Conservation (phyloP, 176 grass and related monocot species). For the Tillandsia fasciculata region DNA sequence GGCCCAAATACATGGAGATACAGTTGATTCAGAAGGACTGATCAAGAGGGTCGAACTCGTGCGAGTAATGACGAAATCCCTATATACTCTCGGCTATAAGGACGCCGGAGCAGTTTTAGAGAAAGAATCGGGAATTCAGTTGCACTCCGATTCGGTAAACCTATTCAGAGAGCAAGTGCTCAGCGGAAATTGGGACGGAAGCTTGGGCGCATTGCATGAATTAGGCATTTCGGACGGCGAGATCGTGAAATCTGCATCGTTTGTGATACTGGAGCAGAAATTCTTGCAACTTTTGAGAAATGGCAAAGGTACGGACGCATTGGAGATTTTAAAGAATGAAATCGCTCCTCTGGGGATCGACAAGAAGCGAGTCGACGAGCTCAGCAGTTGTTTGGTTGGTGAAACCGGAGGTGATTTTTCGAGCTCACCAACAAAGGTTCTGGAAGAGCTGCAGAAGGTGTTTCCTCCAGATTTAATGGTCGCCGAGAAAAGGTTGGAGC, state of each 20-base stretch:
- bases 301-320: slow-evolving; percentile 50
- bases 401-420: too few relatives aligned
- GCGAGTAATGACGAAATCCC: slow-evolving; percentile 75
- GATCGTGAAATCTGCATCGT: slow-evolving; percentile 47
- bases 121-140: slow-evolving; percentile 85
- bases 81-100: slow-evolving; percentile 86
- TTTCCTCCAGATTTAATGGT: too few relatives aligned
- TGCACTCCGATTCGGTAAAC: slow-evolving; percentile 49
- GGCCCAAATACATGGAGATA: slow-evolving; percentile 43
- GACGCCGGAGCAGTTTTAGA: slow-evolving; percentile 70
- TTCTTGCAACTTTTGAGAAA: slow-evolving; percentile 74
- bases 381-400: too few relatives aligned
- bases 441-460: too few relatives aligned
- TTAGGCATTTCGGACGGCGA: slow-evolving; percentile 59
- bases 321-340: slow-evolving; percentile 21
- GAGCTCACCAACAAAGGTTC: too few relatives aligned
- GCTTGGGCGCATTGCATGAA: slow-evolving; percentile 61
- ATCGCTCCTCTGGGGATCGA: too few relatives aligned
- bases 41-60: slow-evolving; percentile 91
- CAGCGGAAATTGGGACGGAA: slow-evolving; percentile 63
- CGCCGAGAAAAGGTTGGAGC: too few relatives aligned
- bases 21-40: slow-evolving; percentile 69
- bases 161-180: slow-evolving; percentile 75
- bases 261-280: slow-evolving; percentile 87
- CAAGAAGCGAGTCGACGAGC: too few relatives aligned